phyloP scores from a whole-genome alignment of 129 eudicot species.

The Sambucus nigra region DNA sequence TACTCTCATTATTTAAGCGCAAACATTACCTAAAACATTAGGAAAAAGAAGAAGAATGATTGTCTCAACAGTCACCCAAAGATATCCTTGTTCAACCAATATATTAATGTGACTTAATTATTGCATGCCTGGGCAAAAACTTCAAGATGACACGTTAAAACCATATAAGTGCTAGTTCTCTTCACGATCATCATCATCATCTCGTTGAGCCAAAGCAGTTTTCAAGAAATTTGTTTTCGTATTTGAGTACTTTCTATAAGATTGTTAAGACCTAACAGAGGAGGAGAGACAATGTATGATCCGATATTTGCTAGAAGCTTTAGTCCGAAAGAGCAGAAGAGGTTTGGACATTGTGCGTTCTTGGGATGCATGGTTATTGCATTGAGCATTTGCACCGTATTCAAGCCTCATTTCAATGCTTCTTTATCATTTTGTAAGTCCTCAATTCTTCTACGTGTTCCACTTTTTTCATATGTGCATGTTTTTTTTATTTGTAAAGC shows the following conservation, averaged over 20 bases:
- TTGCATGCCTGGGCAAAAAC: not conserved
- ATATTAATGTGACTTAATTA: not conserved
- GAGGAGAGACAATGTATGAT: conserved; percentile 36
- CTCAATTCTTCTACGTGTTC: not conserved
- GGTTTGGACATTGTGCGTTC: conserved; percentile 31
- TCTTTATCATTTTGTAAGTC: conserved; percentile 33
- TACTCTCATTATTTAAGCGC: not conserved
- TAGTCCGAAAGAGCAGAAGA: conserved; percentile 33
- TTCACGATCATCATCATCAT: not conserved
- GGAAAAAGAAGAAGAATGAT: not conserved
- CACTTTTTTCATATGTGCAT: too few species aligned
- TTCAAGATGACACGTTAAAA: not conserved
- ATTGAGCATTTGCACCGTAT: conserved; percentile 27
- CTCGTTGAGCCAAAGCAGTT: not conserved
- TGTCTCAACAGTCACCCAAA: not conserved
- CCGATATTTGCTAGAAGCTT: conserved; percentile 52
- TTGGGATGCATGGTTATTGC: conserved; percentile 27
- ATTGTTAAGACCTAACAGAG: not conserved
- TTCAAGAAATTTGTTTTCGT: not conserved
- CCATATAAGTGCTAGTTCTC: not conserved
- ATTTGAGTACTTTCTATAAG: not conserved
- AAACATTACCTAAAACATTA: conserved; percentile 11
- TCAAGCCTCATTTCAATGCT: conserved; percentile 26
- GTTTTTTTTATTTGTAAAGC: not conserved
- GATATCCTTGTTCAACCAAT: not conserved